Evolutionary conservation across 768 basidiomycete species (phyloP).

Genomic region (Suillus decipiens): DNA sequence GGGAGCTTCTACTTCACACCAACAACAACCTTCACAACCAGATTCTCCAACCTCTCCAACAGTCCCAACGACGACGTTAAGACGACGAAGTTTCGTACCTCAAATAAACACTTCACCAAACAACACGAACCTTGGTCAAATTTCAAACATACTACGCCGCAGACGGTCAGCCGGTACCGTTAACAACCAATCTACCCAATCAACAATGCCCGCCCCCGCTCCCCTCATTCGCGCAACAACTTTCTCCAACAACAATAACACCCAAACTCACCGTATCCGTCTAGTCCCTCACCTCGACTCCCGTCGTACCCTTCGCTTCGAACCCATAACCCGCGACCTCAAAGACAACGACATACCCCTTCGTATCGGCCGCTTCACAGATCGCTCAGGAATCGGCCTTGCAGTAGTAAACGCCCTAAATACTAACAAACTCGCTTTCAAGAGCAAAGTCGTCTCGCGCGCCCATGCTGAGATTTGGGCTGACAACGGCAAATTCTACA

Average conservation of each 20-base stretch:
- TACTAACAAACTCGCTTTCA: conserved; percentile 90
- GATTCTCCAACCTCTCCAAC: conserved; percentile 41
- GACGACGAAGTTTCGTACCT: conserved; percentile 42
- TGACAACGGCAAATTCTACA: conserved; percentile 72
- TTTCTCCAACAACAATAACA: conserved; percentile 22
- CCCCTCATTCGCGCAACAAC: conserved; percentile 4
- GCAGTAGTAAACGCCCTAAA: conserved; percentile 67
- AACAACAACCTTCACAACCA: conserved; percentile 25
- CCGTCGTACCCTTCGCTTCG: conserved; percentile 88
- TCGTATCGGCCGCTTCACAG: conserved; percentile 94
- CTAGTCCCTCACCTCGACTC: conserved; percentile 96
- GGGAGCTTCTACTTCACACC: conserved; percentile 64
- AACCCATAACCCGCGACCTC: conserved; percentile 88
- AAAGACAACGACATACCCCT: conserved; percentile 66
- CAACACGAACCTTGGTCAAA: conserved; percentile 29
- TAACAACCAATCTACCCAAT: conserved; percentile 20
- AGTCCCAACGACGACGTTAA: conserved; percentile 31
- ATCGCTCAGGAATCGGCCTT: conserved; percentile 31
- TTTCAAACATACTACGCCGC: conserved; percentile 62
- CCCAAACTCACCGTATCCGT: conserved; percentile 71
- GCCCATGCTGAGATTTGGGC: conserved; percentile 96
- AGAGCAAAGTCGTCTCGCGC: conserved; percentile 92
- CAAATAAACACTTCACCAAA: conserved; percentile 34
- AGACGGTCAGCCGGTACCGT: conserved; percentile 65
- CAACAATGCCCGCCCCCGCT: conserved; percentile 21